A percentile compares a stretch with the other conserved stretches of the same genome.
phyloP scores from a whole-genome alignment of 495 filamentous ascomycete species.

The Annulohypoxylon maeteangense region DNA sequence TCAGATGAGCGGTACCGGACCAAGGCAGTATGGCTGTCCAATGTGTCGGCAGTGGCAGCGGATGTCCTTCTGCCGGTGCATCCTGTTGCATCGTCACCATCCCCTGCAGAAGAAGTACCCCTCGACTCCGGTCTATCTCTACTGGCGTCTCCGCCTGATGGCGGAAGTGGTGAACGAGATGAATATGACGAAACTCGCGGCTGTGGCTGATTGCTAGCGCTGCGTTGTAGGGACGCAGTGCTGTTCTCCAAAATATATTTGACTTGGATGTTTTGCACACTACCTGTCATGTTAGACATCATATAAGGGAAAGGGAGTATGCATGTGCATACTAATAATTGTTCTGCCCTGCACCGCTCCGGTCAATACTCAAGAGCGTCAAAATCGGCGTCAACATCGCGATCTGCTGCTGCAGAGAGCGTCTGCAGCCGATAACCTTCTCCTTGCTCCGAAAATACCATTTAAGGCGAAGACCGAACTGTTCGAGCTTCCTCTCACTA shows the following conservation, averaged over 20 bases:
- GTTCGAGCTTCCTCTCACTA: constrained; percentile 1
- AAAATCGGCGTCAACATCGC: not conserved
- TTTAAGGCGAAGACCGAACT: not conserved
- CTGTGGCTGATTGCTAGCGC: not conserved
- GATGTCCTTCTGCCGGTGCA: not conserved
- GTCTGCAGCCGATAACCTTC: not conserved
- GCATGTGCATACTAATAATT: not conserved
- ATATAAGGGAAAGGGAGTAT: too few relatives aligned
- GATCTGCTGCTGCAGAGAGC: not conserved
- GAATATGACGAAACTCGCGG: not conserved
- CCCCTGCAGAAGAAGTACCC: not conserved
- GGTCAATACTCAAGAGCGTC: not conserved
- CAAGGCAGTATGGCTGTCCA: not conserved
- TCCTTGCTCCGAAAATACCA: constrained; percentile 7
- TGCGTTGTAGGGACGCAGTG: not conserved
- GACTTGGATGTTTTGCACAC: not conserved
- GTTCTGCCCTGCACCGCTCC: not conserved
- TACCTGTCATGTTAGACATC: not conserved
- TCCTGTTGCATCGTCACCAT: not conserved
- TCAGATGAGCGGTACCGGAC: not conserved
- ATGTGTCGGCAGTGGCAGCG: not conserved
- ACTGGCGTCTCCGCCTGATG: not conserved
- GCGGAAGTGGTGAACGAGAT: not conserved
- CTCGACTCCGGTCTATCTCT: not conserved
- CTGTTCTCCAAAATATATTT: not conserved